These are phyloP conservation scores for Geranium brycei DNA, from an alignment of 345 rosid species.

Conservation along the genomic window DNA sequence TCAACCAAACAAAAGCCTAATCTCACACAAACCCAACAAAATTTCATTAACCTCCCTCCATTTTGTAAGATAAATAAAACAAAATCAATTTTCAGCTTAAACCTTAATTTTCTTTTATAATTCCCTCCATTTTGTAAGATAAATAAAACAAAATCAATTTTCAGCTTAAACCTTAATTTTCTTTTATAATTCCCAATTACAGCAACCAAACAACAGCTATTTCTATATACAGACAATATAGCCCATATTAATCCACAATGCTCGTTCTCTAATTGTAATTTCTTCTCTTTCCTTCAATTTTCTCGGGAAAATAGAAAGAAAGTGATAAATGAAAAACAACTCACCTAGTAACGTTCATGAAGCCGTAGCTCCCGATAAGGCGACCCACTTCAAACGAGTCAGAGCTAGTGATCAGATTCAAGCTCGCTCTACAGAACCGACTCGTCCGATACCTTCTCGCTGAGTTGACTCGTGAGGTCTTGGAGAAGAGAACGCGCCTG, in stretches of 20 bases:
- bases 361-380: slow-evolving; percentile 84
- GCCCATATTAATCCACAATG: too few species aligned
- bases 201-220: neutral
- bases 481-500: slow-evolving; percentile 12
- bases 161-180: neutral
- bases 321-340: neutral
- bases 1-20: neutral
- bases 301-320: neutral
- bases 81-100: neutral
- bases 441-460: slow-evolving; percentile 15
- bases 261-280: neutral
- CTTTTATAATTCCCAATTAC: neutral
- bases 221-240: too few species aligned
- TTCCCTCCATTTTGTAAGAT: too few species aligned
- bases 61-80: too few species aligned
- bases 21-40: neutral
- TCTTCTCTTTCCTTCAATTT: neutral
- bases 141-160: too few species aligned
- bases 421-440: slow-evolving; percentile 37
- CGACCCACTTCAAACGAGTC: slow-evolving; percentile 83
- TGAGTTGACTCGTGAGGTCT: slow-evolving; percentile 5
- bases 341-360: slow-evolving; percentile 84
- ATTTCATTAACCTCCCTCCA: too few species aligned
- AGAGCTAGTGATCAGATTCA: slow-evolving; percentile 52
- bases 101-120: neutral